phyloP scores from a whole-genome alignment of 352 stramenopile species.

The Phytophthora niederhauseri region DNA sequence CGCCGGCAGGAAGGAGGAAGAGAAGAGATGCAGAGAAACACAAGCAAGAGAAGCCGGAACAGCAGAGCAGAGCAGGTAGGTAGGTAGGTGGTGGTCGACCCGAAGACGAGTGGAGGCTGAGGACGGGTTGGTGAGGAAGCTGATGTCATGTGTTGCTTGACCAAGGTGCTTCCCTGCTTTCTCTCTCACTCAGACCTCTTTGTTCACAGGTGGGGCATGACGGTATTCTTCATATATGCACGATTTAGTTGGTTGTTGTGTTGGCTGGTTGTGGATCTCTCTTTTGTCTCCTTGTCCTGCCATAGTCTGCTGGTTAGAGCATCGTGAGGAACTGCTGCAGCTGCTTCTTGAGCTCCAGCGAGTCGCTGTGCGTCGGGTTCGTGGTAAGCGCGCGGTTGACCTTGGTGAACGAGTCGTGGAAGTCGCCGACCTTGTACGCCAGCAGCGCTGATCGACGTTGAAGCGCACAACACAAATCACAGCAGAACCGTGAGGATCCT shows the following conservation, averaged over 20 bases:
- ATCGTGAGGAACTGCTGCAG: constrained; percentile 86
- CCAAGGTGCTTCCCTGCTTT: constrained; percentile 10
- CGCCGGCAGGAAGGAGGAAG: constrained; percentile 3
- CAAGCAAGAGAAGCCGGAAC: constrained; percentile 25
- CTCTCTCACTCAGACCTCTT: constrained; percentile 19
- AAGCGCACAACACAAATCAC: neutral
- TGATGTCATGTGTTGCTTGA: constrained; percentile 7
- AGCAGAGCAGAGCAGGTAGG: constrained; percentile 8
- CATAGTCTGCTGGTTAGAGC: constrained; percentile 42
- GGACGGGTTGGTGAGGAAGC: constrained; percentile 12
- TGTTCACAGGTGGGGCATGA: constrained; percentile 29
- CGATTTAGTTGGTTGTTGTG: constrained; percentile 39
- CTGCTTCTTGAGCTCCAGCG: constrained; percentile 89
- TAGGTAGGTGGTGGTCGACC: constrained; percentile 17
- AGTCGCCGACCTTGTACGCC: constrained; percentile 92
- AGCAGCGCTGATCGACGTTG: constrained; percentile 65
- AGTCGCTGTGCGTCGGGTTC: constrained; percentile 88
- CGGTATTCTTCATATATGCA: constrained; percentile 50
- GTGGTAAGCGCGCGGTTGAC: constrained; percentile 82
- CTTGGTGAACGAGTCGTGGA: constrained; percentile 90
- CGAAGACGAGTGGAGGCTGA: constrained; percentile 15
- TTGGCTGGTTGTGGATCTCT: constrained; percentile 23
- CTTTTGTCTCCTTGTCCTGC: constrained; percentile 8
- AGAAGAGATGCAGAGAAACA: constrained; percentile 24
- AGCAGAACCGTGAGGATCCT: constrained; percentile 12